These are phyloP conservation scores for Thelonectria discophora DNA, from an alignment of 2,329 filamentous ascomycete genomes.

Conservation along the genomic window DNA sequence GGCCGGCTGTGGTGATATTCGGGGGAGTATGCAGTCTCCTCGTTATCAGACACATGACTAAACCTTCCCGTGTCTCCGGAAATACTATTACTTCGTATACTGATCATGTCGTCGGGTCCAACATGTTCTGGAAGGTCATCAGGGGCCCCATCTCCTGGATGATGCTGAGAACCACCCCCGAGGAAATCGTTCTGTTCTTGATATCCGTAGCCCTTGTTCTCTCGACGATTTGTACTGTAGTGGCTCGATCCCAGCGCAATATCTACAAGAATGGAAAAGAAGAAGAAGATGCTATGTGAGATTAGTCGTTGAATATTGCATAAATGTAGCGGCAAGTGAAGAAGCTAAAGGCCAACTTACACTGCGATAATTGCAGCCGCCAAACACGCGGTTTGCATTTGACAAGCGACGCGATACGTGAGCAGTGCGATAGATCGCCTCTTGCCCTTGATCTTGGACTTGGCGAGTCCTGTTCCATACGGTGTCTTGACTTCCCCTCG, in stretches of 20 bases:
- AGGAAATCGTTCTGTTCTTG: neutral
- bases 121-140: neutral
- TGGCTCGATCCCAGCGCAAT: neutral
- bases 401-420: slow-evolving; percentile 66
- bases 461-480: slow-evolving; percentile 69
- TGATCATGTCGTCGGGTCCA: neutral
- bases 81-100: neutral
- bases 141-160: neutral
- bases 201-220: slow-evolving; percentile 1
- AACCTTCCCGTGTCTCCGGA: neutral
- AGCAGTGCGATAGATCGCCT: slow-evolving; percentile 58
- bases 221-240: neutral
- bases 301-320: neutral
- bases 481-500: slow-evolving; percentile 66
- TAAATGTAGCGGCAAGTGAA: neutral
- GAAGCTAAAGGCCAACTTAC: slow-evolving; percentile 48
- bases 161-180: neutral
- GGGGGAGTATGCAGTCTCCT: neutral
- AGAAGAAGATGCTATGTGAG: neutral
- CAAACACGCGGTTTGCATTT: slow-evolving; percentile 77
- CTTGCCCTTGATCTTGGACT: slow-evolving; percentile 54
- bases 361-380: slow-evolving; percentile 79
- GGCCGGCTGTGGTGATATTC: neutral
- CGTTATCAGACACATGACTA: neutral
- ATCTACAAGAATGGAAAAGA: neutral